Conservation (phyloP, 116 monocot species). For the Phalaenopsis hybrid region DNA sequence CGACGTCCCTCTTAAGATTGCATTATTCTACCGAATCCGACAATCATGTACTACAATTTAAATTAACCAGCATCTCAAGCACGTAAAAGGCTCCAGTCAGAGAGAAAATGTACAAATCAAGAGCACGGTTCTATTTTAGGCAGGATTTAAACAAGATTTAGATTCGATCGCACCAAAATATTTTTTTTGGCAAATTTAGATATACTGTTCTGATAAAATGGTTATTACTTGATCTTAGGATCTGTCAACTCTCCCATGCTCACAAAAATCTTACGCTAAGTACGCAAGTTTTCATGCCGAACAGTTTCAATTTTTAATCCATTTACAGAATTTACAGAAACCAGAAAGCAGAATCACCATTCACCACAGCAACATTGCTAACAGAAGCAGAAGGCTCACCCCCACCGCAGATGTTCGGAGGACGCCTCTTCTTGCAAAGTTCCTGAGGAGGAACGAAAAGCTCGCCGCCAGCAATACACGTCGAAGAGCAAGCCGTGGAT, state of each 20-base stretch:
- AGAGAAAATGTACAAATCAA: background rate
- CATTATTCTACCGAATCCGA: background rate
- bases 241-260: no score
- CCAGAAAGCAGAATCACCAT: background rate
- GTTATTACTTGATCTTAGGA: no score
- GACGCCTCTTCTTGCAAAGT: background rate
- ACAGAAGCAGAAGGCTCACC: background rate
- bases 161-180: no score
- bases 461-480: background rate
- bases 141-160: no score
- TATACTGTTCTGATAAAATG: no score
- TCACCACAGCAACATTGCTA: background rate
- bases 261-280: no score
- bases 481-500: background rate
- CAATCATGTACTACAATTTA: background rate
- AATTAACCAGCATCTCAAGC: background rate
- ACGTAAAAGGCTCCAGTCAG: background rate
- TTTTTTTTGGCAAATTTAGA: no score
- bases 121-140: background rate
- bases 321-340: background rate
- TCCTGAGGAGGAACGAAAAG: background rate
- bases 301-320: no score
- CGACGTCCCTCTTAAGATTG: background rate
- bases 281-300: no score
- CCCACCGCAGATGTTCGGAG: background rate